A percentile compares a stretch with the other conserved stretches of the same genome.
Evolutionary conservation across 108 stramenopile species (phyloP).

Genomic region (Fragilariopsis cylindrus): DNA sequence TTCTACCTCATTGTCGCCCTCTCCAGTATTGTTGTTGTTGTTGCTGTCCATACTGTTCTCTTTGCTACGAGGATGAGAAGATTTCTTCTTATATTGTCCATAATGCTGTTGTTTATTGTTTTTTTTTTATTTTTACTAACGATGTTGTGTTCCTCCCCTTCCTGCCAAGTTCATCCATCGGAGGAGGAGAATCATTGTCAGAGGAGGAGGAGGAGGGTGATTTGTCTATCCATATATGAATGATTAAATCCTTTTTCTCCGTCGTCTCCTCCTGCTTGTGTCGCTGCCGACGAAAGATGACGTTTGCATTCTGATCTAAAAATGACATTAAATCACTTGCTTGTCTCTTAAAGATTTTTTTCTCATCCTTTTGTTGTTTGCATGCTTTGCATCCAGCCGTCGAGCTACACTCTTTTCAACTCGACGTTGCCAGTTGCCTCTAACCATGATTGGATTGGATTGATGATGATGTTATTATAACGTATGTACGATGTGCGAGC

Average conservation of each 20-base stretch:
- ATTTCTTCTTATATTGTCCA: conserved; percentile 19
- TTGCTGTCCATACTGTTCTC: background rate
- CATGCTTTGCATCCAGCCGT: conserved; percentile 38
- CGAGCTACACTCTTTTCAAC: conserved; percentile 34
- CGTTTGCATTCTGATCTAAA: conserved; percentile 29
- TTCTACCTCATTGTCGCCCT: background rate
- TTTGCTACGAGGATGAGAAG: conserved; percentile 29
- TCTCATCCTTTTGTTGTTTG: conserved; percentile 33
- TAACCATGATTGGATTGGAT: conserved; percentile 14
- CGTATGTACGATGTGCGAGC: no score
- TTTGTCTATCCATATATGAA: conserved; percentile 44
- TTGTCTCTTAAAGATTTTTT: conserved; percentile 26
- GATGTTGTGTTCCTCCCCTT: conserved; percentile 26
- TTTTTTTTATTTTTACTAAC: background rate
- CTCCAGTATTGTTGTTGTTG: background rate
- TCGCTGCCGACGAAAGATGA: conserved; percentile 10
- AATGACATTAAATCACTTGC: conserved; percentile 36
- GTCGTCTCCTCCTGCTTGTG: background rate
- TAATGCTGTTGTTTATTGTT: conserved; percentile 15
- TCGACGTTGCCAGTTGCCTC: conserved; percentile 35
- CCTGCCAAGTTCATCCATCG: conserved; percentile 19
- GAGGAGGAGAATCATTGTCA: conserved; percentile 11
- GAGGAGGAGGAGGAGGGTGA: conserved; percentile 24
- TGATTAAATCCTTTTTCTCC: conserved; percentile 3
- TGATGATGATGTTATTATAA: no score